phyloP scores from a whole-genome alignment of 164 flowering plant genomes.

The grape (Vitis vinifera) region DNA sequence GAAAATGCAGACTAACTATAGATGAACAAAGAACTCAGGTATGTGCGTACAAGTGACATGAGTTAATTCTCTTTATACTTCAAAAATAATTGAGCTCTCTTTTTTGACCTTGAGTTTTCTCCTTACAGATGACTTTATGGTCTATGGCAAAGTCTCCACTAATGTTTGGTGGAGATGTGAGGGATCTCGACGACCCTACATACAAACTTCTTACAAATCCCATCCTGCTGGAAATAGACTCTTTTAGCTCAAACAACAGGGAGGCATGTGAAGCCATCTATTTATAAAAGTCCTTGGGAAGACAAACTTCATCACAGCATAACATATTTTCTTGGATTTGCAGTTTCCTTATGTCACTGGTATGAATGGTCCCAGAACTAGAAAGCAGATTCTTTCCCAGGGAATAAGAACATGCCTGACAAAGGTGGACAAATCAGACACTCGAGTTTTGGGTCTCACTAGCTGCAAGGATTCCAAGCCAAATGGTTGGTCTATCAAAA shows the following conservation, averaged over 20 bases:
- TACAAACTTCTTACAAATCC: slow-evolving; percentile 70
- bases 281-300: neutral
- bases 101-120: slow-evolving; percentile 2
- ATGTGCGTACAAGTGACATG: neutral
- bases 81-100: neutral
- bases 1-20: slow-evolving; percentile 49
- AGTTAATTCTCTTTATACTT: neutral
- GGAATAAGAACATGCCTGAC: slow-evolving; percentile 11
- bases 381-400: neutral
- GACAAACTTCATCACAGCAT: neutral
- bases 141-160: slow-evolving; percentile 91
- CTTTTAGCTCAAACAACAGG: slow-evolving; percentile 66
- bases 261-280: slow-evolving; percentile 44
- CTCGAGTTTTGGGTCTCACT: slow-evolving; percentile 36
- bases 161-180: slow-evolving; percentile 94
- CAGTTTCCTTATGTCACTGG: slow-evolving; percentile 55
- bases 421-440: slow-evolving; percentile 9
- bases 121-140: slow-evolving; percentile 85
- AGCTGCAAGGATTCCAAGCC: slow-evolving; percentile 54
- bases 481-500: slow-evolving; percentile 50
- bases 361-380: slow-evolving; percentile 5
- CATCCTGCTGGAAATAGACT: slow-evolving; percentile 66
- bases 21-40: slow-evolving; percentile 88
- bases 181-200: slow-evolving; percentile 62
- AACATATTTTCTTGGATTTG: slow-evolving; percentile 9